Base-by-base conservation (phyloP, 2,329 filamentous ascomycete species). In the Fusarium xyrophilum region DNA sequence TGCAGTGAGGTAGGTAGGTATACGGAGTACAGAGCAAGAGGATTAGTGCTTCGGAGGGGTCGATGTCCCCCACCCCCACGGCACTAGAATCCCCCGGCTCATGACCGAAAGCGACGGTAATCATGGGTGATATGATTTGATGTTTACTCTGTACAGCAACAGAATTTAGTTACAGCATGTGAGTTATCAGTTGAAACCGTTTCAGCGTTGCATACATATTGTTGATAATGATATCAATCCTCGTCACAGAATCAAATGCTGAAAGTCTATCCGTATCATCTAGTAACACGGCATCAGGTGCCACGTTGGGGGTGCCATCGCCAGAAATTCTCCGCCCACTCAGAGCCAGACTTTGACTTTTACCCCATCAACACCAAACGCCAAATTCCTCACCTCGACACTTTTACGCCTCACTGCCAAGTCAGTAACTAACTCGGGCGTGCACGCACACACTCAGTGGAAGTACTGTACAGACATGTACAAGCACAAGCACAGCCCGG, bases 301-400 rank as follows among this genome's bases (percentile, higher is more conserved):
- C 63, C 54, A 73, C 69, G 73, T 73, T 73, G 71, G 71, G 71
- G 71, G 71, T 52, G 56, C 50, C 46, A 47, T 32, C 33, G 27
- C 33, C 39, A 55, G 52, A 44, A 57, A 65, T 63, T 62, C 56
- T 44, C 61, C 67, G 51, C 60, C 70, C 63, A 53, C 40, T 47
- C 25, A 59, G 33, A 47, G 30, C 32, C 39, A 36, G 40, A 25
- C 15, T 25, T 58, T 50, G 30, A n/a, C 46, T n/a, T 48, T 25
- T 48, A 48, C 38, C 51, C 59, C 56, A 60, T 60, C 58, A 60
- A 60, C 60, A 67, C 53, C 51, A 46, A 53, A 33, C 36, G 39
- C 21, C 65, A 68, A 35, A 17, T 23, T 48, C 43, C 21, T 33
- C 28, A 32, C 54, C 63, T 63, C 62, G 58, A 38, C 33, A 42